Base-by-base conservation (phyloP, 371 early-diverging fungal species). In the Mortierella sp. region DNA sequence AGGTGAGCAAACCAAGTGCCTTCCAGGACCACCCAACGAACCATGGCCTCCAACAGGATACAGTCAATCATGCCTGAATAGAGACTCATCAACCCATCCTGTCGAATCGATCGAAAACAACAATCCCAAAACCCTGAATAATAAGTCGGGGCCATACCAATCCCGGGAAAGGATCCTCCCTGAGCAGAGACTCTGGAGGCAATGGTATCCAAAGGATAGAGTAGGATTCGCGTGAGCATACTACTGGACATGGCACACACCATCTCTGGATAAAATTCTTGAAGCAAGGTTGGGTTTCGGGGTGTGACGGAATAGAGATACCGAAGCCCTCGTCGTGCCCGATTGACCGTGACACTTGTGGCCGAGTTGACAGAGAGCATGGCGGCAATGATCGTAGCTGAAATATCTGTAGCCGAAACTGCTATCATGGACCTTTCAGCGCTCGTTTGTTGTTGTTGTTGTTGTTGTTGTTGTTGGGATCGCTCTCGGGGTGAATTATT, bases 211-310 rank as follows among this genome's bases (percentile, higher is more conserved):
- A 86, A 57, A 0, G 89, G 89, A 67, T 87, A 88, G 46, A 84
- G 81, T 16, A 86, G 11, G 11, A 84, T 77, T 0, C 88, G 81
- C 2, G 86, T 83, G 11, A 88, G 45, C 57, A 89, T 85, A 56
- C 85, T 86, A 48, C 87, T 87, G 25, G 84, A 74, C 25, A 89
- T 82, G 28, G 86, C 86, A 61, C 85, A 86, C 16, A 84, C 87
- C 59, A 89, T 84, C 64, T 89, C 89, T 7, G 88, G 86, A 62
- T 87, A 89, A 57, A 85, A 89, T 19, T 86, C 85, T 50, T 84
- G 85, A 21, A 87, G 52, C 44, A 86, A 50, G 5, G 72, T 72
- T 64, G 18, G 85, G 75, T 64, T 60, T 45, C 55, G 68, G 9
- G 65, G 72, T n/a, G 60, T 67, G 23, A 60, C 71, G 6, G 72